Evolutionary conservation across 495 filamentous ascomycete genomes (phyloP), one percentile per base, ranked within the genome.

Genomic region (Amphirosellinia nigrospora): DNA sequence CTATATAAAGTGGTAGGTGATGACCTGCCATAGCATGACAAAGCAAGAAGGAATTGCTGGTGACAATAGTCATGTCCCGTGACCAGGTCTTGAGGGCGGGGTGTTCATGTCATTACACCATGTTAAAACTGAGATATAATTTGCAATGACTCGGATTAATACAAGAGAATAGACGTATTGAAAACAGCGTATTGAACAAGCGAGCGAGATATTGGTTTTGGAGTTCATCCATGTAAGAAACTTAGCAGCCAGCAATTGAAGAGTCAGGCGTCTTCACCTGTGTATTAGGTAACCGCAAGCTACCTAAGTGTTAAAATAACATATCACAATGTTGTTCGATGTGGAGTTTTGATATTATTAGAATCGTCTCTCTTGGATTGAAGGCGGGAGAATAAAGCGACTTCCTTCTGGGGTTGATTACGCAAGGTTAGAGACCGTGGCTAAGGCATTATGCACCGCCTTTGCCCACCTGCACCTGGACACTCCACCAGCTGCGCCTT

Each of bases 401-500:
- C 2, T 11, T 50, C 21, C 11, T 21, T 50, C 21, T 50, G 2
- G n/a, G 21, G 46, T 50, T 50, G 21, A 50, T 9, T 39, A 46
- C 1, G 26, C 13, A 13, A 30, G 9, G 48, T 53, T 28, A 23
- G 26, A 15, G 21, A 30, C 0, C 0, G 15, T 34, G 15, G 53
- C 6, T 6, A 3, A n/a, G 15, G 28, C 30, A 36, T n/a, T 26
- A 9, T 41, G 56, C 32, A 39, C 56, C 56, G 36, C 56, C 56
- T 60, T 19, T 15, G 21, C 34, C 34, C 58, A 28, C 36, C 55
- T 36, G 55, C 58, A 28, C 36, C 55, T 36, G 55, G 16, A 32
- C 19, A 23, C 63, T 28, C n/a, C 45, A 41, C 63, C 63, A 65
- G 63, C 63, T 53, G 46, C 45, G 63, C 65, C 16, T 48, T 45